Percentiles rank a stretch among this genome's conserved stretches.
phyloP scores from a whole-genome alignment of 2,329 filamentous ascomycete genomes.

The Fusarium algeriense region DNA sequence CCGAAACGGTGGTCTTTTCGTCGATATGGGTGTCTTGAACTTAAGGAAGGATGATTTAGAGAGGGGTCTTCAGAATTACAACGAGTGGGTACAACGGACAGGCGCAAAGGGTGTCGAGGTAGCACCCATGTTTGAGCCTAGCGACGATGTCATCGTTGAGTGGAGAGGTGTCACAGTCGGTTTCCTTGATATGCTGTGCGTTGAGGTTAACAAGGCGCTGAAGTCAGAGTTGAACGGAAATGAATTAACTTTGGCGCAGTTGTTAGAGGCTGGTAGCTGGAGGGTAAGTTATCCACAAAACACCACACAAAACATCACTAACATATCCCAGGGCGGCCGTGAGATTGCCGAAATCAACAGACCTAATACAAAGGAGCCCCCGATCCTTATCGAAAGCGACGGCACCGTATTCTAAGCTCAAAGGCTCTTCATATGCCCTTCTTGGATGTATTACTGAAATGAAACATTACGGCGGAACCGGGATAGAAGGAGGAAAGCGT shows the following conservation, averaged over 20 bases:
- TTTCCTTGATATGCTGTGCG: constrained; percentile 66
- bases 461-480: constrained; percentile 32
- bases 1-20: constrained; percentile 88
- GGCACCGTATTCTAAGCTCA: constrained; percentile 86
- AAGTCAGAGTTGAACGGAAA: constrained; percentile 73
- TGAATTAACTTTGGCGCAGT: constrained; percentile 84
- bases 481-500: constrained; percentile 20
- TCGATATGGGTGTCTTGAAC: constrained; percentile 84
- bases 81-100: constrained; percentile 77
- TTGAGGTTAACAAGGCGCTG: constrained; percentile 51
- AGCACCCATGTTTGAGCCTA: constrained; percentile 69
- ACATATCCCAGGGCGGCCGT: constrained; percentile 77
- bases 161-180: constrained; percentile 75
- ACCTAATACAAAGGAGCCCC: constrained; percentile 95
- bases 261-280: constrained; percentile 97
- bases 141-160: constrained; percentile 73
- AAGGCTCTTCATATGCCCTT: constrained; percentile 13
- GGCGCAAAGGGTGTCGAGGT: constrained; percentile 72
- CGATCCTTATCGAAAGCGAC: constrained; percentile 95
- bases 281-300: constrained; percentile 74
- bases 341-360: constrained; percentile 96
- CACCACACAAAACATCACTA: constrained; percentile 9
- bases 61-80: constrained; percentile 73
- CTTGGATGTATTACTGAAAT: constrained; percentile 39
- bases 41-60: constrained; percentile 78